Base-by-base conservation (phyloP, 2,329 filamentous ascomycete species). In the Phialophora verrucosa region DNA sequence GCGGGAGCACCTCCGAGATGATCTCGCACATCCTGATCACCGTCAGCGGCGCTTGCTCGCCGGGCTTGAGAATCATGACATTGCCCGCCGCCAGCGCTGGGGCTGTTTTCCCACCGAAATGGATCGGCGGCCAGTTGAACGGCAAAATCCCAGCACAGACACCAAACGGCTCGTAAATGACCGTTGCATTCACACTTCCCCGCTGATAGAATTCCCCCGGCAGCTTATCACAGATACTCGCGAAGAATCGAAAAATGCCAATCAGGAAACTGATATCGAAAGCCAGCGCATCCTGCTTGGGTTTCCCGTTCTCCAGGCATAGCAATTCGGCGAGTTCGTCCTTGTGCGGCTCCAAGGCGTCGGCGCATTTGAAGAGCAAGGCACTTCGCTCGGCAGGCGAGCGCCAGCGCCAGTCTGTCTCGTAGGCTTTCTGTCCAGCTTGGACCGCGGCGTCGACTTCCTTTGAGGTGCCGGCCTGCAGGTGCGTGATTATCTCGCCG, bases 71-170 rank as follows among this genome's bases (percentile, higher is more conserved):
- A 35, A 80, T 74, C 47, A 78, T 73, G 0, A 76, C 76, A 59
- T 76, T 78, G 4, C 78, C 78, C 6, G 76, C 75, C 2, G 77
- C 77, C 7, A 79, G 69, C 3, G 77, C 76, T 25, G 75, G 72
- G 10, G 69, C 74, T 7, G 72, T 70, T 54, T 77, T 77, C 7
- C 75, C 73, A 0, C 75, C 77, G 27, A 83, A 77, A 67, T 83
- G 81, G 1, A 80, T 64, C 2, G 85, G 70, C 0, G 84, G 80
- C 0, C 78, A 80, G 68, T 87, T 87, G 84, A 85, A 88, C 0
- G 85, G 85, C 59, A 87, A 84, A 59, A 88, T 88, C 20, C 78
- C 78, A 0, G 79, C 85, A 27, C 50, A 56, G 6, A 68, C 63
- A 10, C 66, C 66, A 54, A 58, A 65, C 29, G 66, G 66, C 59